These are phyloP conservation scores for Chloris gayana DNA, from an alignment of 176 grass and related monocot species.

Conservation along the genomic window DNA sequence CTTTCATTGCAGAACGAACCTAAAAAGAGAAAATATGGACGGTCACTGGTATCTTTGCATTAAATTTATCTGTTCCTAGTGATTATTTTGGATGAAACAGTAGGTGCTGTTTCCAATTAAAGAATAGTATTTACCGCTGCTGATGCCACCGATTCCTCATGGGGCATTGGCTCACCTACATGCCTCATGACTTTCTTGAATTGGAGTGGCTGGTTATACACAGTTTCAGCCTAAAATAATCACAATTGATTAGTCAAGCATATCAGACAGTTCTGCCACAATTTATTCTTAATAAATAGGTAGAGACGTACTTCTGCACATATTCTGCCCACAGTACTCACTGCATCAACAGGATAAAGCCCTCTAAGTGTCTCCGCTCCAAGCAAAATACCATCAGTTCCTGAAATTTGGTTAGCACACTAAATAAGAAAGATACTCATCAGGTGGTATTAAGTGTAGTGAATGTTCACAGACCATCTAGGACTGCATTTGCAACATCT, in stretches of 20 bases:
- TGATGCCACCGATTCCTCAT: conserved; percentile 94
- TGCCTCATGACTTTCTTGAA: conserved; percentile 85
- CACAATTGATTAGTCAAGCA: conserved; percentile 31
- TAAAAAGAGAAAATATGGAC: conserved; percentile 36
- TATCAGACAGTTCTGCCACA: conserved; percentile 5
- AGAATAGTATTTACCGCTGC: conserved; percentile 60
- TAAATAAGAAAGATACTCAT: conserved; percentile 12
- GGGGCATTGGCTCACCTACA: conserved; percentile 82
- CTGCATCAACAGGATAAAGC: conserved; percentile 87
- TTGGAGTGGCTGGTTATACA: conserved; percentile 81
- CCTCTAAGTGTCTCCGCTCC: conserved; percentile 95
- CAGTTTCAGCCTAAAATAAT: conserved; percentile 72
- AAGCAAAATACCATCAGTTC: conserved; percentile 95
- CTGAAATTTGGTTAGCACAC: conserved; percentile 45
- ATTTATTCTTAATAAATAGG: conserved; percentile 12
- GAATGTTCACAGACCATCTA: conserved; percentile 68
- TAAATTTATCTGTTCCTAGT: not conserved
- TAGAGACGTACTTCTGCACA: conserved; percentile 82
- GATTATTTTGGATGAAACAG: not conserved
- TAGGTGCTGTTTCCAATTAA: conserved; percentile 1
- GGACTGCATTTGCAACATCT: conserved; percentile 96
- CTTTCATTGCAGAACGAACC: conserved; percentile 96
- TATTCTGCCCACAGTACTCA: conserved; percentile 90
- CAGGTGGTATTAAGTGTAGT: conserved; percentile 11
- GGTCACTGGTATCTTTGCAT: conserved; percentile 2